Base-by-base conservation (phyloP, 768 basidiomycete species). In the Tricholoma bakamatsutake region DNA sequence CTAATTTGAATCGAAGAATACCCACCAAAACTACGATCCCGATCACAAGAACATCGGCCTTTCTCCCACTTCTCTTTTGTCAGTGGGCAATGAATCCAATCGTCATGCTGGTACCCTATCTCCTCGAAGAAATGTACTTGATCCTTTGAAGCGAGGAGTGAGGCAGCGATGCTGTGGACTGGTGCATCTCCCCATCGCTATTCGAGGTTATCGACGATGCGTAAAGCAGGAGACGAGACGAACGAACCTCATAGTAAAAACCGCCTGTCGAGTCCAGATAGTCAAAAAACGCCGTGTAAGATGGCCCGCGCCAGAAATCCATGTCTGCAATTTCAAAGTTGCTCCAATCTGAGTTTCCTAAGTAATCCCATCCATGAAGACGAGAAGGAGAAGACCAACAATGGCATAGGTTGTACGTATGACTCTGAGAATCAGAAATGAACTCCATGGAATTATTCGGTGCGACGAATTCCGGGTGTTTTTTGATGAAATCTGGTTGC, bases 141-240 rank as follows among this genome's bases (percentile, higher is more conserved):
- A n/a, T 84, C 79, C 61, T 82, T 84, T 18, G 73, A 69, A 3
- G 83, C 78, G 62, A 93, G 88, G 24, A 93, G 70, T 0, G 89
- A 80, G 1, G 85, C 90, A 3, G 82, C 91, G 53, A 93, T 88
- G 34, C 84, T 87, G 64, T 94, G 92, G 0, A 94, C 87, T 0
- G 90, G 90, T 0, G 91, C 92, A 65, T 93, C 92, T 10, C 91
- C 91, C 88, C 88, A 89, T 9, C 87, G 80, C 80, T 88, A 58
- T 28, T 51, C n/a, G 15, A 13, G 75, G 49, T 21, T 24, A 54
- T 77, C 77, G 17, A 78, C 74, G 6, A 76, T 76, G 31, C 17
- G 50, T 0, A 43, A 75, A 75, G 69, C 72, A 40, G 68, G 67
- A 64, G 34, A 30, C 15, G 46, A 49, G 17, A 33, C 33, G 76